A percentile compares a stretch with the other conserved stretches of the same genome.
phyloP scores from a whole-genome alignment of 176 grass and related monocot species.

The Aegilops sharonensis region DNA sequence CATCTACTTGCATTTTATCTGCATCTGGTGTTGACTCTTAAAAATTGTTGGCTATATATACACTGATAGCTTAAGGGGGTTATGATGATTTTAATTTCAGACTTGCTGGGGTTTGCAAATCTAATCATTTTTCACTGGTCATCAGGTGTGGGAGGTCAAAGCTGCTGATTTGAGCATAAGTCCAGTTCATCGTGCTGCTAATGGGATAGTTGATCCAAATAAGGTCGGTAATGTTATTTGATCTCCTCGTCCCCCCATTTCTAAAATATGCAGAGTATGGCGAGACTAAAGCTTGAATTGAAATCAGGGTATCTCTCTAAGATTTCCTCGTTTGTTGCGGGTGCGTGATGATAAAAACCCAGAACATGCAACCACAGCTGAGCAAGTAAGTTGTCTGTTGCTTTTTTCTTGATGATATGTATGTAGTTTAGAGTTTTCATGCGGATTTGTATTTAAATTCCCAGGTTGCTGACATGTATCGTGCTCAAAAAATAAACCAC shows the following conservation, averaged over 20 bases:
- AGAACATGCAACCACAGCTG: slow-evolving; percentile 83
- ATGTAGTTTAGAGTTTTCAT: slow-evolving; percentile 20
- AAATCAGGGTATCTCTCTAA: slow-evolving; percentile 91
- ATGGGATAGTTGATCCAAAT: slow-evolving; percentile 85
- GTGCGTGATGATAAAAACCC: slow-evolving; percentile 89
- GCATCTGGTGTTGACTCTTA: not conserved
- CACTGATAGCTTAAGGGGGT: not conserved
- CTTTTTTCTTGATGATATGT: not conserved
- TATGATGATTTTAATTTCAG: not conserved
- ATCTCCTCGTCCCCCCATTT: not conserved
- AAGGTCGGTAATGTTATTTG: slow-evolving; percentile 53
- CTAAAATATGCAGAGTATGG: not conserved
- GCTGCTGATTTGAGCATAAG: slow-evolving; percentile 99
- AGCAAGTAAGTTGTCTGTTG: slow-evolving; percentile 52
- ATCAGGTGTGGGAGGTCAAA: slow-evolving; percentile 98
- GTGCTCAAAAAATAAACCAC: slow-evolving; percentile 92
- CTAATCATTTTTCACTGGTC: not conserved
- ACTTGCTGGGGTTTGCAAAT: not conserved
- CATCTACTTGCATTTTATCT: not conserved
- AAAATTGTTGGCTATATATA: not conserved
- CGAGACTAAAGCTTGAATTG: slow-evolving; percentile 31
- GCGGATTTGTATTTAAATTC: slow-evolving; percentile 15
- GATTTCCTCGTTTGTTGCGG: slow-evolving; percentile 86
- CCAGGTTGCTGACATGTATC: slow-evolving; percentile 92
- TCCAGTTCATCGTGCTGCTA: slow-evolving; percentile 97